Evolutionary conservation across 2,329 filamentous ascomycete species (phyloP), one percentile per base, ranked within the genome.

Genomic region (Albifimbria verrucaria): DNA sequence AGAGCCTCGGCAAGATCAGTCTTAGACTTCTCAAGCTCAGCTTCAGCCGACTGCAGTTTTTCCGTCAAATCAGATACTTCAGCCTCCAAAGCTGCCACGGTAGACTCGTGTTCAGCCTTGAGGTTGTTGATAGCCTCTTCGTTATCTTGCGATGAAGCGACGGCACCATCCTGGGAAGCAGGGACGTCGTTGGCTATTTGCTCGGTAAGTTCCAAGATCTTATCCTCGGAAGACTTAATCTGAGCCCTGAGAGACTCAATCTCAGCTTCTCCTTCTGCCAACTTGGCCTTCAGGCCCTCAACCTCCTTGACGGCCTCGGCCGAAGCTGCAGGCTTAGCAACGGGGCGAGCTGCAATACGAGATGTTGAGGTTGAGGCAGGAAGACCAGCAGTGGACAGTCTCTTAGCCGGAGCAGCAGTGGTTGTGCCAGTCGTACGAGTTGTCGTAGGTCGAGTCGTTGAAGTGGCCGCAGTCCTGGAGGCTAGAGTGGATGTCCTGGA

Each of bases 271-370:
- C 81, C 83, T 26, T 81, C 76, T 4, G 75, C 72, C 21, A 87
- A 72, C 68, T 85, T 85, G 7, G 73, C 67, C 71, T 83, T 86
- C 43, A 87, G 73, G 45, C 82, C 78, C 48, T 86, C 83, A 3
- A 82, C 70, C 61, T 83, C 82, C 68, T 82, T 85, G 20, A 76
- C 65, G 7, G 69, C 59, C 11, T 76, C 72, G 17, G 73, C 65
- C 21, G 75, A 72, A 28, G 73, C 66, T 42, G 71, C 69, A 18
- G 70, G 66, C 10, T 64, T 65, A 17, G 73, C 62, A n/a, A 73
- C 52, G 5, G 71, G 65, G 57, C 80, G 77, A 50, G 73, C 52
- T 3, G 72, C 56, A 4, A 74, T 64, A 28, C 72, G 68, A 23
- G 70, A 51, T 18, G 71, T 62, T 23, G 70, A 52, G 18, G 71